Percentiles rank a stretch among this genome's conserved stretches.
Conservation (phyloP, 352 stramenopile species). For the Phytophthora meadii region DNA sequence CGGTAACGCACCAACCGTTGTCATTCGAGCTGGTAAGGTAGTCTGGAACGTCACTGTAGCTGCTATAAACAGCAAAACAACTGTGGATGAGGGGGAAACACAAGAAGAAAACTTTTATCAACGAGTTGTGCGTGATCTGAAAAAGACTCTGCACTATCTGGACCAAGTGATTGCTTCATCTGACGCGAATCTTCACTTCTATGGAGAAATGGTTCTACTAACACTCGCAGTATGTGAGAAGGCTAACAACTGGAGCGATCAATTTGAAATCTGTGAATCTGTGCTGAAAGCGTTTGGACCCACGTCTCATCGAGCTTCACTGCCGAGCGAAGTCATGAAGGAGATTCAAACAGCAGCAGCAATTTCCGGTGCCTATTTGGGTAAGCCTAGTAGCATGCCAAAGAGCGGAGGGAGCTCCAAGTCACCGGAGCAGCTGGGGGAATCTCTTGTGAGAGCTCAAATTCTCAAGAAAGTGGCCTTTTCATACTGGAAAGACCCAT, state of each 20-base stretch:
- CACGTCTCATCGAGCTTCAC: constrained; percentile 14
- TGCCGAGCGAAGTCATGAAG: constrained; percentile 42
- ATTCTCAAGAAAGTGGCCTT: constrained; percentile 76
- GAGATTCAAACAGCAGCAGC: constrained; percentile 61
- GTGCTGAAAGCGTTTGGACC: constrained; percentile 32
- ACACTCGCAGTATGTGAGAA: constrained; percentile 63
- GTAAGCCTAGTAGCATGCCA: constrained; percentile 36
- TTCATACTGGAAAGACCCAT: constrained; percentile 63
- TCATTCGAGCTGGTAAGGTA: constrained; percentile 62
- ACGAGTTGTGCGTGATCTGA: constrained; percentile 30
- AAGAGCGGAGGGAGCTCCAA: constrained; percentile 26
- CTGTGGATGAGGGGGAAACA: constrained; percentile 19
- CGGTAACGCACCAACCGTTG: constrained; percentile 22
- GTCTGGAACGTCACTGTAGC: constrained; percentile 83
- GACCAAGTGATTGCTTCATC: constrained; percentile 19
- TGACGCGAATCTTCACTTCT: constrained; percentile 25
- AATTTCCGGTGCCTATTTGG: constrained; percentile 67
- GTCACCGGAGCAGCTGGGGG: constrained; percentile 44
- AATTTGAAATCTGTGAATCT: constrained; percentile 45
- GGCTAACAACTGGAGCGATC: constrained; percentile 49
- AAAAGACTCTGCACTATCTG: constrained; percentile 33
- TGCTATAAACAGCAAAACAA: constrained; percentile 28
- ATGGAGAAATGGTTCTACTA: constrained; percentile 67
- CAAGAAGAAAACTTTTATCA: constrained; percentile 32
- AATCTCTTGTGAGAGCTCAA: constrained; percentile 60